Conservation (phyloP, 805 yeast genomes). For the Candida cerambycidarum region DNA sequence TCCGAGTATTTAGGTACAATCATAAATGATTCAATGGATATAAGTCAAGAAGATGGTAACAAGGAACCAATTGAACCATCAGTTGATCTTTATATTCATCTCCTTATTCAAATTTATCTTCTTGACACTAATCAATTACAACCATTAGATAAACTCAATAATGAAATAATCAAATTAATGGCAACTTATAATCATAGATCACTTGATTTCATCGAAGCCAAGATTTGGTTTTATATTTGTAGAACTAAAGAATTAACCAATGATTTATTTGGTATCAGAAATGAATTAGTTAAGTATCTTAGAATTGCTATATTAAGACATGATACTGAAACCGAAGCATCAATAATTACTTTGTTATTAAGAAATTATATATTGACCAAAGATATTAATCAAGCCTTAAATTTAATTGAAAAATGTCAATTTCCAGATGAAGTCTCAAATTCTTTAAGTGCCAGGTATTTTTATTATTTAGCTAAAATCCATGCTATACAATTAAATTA, state of each 20-base stretch:
- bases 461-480: slow-evolving; percentile 87
- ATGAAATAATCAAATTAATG: slow-evolving; percentile 51
- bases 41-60: slow-evolving; percentile 10
- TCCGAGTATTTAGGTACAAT: slow-evolving; percentile 17
- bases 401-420: slow-evolving; percentile 82
- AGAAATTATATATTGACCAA: slow-evolving; percentile 77
- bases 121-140: slow-evolving; percentile 58
- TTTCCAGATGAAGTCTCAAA: slow-evolving; percentile 88
- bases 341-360: slow-evolving; percentile 78
- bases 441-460: slow-evolving; percentile 87
- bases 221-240: slow-evolving; percentile 87
- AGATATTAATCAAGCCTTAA: slow-evolving; percentile 84
- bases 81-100: slow-evolving; percentile 73
- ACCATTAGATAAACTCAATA: slow-evolving; percentile 54
- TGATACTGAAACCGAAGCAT: slow-evolving; percentile 88
- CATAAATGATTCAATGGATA: slow-evolving; percentile 29
- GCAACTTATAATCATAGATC: slow-evolving; percentile 74
- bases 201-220: slow-evolving; percentile 82
- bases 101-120: slow-evolving; percentile 73
- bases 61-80: slow-evolving; percentile 58
- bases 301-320: slow-evolving; percentile 90
- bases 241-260: slow-evolving; percentile 68
- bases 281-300: slow-evolving; percentile 68
- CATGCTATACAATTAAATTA: slow-evolving; percentile 91
- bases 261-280: slow-evolving; percentile 59